These are phyloP conservation scores for Pseudogymnoascus sp. DNA, from an alignment of 2,329 filamentous ascomycete genomes.

Conservation along the genomic window DNA sequence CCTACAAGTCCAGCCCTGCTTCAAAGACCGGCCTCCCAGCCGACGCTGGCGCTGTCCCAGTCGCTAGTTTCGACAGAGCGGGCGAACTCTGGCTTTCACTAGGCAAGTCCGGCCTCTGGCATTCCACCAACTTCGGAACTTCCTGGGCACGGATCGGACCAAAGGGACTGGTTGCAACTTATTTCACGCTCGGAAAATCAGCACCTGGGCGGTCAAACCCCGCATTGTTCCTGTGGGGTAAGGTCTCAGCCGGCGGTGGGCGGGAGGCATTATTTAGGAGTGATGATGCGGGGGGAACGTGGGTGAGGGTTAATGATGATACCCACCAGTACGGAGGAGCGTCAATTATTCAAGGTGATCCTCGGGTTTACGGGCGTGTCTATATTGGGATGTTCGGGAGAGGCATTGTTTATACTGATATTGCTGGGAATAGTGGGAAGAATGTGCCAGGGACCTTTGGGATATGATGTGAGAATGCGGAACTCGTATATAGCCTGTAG, in stretches of 20 bases:
- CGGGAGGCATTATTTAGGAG: not conserved
- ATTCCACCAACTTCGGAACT: slow-evolving; percentile 12
- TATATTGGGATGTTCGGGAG: slow-evolving; percentile 15
- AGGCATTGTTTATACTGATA: slow-evolving; percentile 15
- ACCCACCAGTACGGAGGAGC: slow-evolving; percentile 15
- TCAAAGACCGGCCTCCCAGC: slow-evolving; percentile 12
- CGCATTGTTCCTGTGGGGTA: slow-evolving; percentile 14
- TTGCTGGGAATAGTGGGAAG: slow-evolving; percentile 7
- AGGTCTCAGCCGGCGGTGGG: not conserved
- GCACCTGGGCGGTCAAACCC: slow-evolving; percentile 11
- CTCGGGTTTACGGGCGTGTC: slow-evolving; percentile 14
- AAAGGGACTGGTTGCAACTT: slow-evolving; percentile 7
- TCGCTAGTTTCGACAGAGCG: slow-evolving; percentile 12
- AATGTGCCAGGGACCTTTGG: slow-evolving; percentile 9
- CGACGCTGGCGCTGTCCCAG: slow-evolving; percentile 11
- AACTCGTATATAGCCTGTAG: not conserved
- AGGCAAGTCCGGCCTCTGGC: slow-evolving; percentile 12
- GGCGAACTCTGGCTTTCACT: slow-evolving; percentile 16
- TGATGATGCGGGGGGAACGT: not conserved
- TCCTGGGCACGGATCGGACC: slow-evolving; percentile 12
- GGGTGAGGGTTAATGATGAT: slow-evolving; percentile 9
- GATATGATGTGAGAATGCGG: slow-evolving; percentile 3
- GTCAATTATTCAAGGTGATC: slow-evolving; percentile 12
- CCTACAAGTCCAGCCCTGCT: slow-evolving; percentile 12
- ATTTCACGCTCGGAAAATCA: slow-evolving; percentile 12